These are phyloP conservation scores for Fusarium irregulare DNA, from an alignment of 2,329 filamentous ascomycete species.

Conservation along the genomic window DNA sequence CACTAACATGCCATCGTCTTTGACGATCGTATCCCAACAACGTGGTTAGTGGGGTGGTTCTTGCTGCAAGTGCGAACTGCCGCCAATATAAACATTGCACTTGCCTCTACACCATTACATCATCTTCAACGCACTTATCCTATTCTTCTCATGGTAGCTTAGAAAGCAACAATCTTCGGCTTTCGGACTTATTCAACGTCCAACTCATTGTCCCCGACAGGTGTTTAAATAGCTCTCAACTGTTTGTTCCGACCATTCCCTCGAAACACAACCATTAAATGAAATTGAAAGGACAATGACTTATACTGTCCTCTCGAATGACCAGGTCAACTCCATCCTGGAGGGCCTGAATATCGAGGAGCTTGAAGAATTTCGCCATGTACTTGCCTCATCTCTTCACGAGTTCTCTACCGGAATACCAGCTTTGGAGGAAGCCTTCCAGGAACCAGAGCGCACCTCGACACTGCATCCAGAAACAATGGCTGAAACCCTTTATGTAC, in stretches of 20 bases:
- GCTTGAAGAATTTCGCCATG: conserved; percentile 62
- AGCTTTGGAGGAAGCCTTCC: conserved; percentile 57
- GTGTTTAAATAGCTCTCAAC: background rate
- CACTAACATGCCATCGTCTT: conserved; percentile 5
- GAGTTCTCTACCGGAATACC: conserved; percentile 70
- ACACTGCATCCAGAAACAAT: conserved; percentile 61
- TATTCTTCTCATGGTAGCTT: conserved; percentile 19
- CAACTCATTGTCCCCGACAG: background rate
- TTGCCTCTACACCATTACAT: conserved; percentile 34
- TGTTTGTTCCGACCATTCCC: background rate
- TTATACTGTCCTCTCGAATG: conserved; percentile 68
- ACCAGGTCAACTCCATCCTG: conserved; percentile 65
- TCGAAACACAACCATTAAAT: conserved; percentile 3
- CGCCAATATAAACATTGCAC: conserved; percentile 2
- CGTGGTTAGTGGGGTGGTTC: conserved; percentile 41
- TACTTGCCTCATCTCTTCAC: conserved; percentile 65
- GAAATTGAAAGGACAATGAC: conserved; percentile 58
- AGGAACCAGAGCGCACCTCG: conserved; percentile 66
- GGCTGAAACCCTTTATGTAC: conserved; percentile 78
- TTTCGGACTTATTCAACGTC: background rate
- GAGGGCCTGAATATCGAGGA: conserved; percentile 65
- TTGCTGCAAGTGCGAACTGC: conserved; percentile 15
- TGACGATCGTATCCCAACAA: conserved; percentile 19
- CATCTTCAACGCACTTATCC: conserved; percentile 31
- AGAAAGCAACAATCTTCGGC: conserved; percentile 21